These are phyloP conservation scores for Crithidia expoeki DNA, from an alignment of 208 protist genomes.

Conservation along the genomic window DNA sequence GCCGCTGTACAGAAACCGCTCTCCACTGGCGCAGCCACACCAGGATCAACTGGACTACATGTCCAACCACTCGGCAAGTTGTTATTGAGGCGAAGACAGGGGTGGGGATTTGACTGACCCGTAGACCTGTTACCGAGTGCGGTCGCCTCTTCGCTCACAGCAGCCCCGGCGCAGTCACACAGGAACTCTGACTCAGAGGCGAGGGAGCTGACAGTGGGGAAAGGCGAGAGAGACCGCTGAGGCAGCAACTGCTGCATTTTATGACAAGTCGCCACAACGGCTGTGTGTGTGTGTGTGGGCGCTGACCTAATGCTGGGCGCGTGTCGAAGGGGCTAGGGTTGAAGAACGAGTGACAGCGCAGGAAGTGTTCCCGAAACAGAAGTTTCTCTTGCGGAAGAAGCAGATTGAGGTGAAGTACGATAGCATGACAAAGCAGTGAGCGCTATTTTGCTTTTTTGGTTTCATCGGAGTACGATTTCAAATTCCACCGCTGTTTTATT, in stretches of 20 bases:
- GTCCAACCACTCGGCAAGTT: neutral
- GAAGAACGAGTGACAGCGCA: too few relatives aligned
- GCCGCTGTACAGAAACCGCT: neutral
- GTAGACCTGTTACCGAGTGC: neutral
- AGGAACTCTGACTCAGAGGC: neutral
- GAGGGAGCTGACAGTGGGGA: constrained; percentile 10
- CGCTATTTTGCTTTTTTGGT: too few relatives aligned
- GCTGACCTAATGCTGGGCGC: too few relatives aligned
- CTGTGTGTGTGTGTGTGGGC: too few relatives aligned
- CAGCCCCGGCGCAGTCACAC: neutral
- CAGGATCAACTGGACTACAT: neutral
- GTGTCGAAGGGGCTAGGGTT: too few relatives aligned
- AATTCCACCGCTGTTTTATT: too few relatives aligned
- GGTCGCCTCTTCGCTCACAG: neutral
- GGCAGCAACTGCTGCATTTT: neutral
- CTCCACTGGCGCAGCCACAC: neutral
- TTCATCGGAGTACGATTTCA: too few relatives aligned
- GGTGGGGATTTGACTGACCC: neutral
- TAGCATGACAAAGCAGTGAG: too few relatives aligned
- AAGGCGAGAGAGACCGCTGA: neutral
- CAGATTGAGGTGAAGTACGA: too few relatives aligned
- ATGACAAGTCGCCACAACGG: neutral
- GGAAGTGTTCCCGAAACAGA: too few relatives aligned
- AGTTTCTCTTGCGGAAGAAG: too few relatives aligned
- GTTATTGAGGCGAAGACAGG: neutral